Percentiles rank a stretch among this genome's conserved stretches.
Conservation (phyloP, 345 rosid species). For the Eucalyptus curtisii region DNA sequence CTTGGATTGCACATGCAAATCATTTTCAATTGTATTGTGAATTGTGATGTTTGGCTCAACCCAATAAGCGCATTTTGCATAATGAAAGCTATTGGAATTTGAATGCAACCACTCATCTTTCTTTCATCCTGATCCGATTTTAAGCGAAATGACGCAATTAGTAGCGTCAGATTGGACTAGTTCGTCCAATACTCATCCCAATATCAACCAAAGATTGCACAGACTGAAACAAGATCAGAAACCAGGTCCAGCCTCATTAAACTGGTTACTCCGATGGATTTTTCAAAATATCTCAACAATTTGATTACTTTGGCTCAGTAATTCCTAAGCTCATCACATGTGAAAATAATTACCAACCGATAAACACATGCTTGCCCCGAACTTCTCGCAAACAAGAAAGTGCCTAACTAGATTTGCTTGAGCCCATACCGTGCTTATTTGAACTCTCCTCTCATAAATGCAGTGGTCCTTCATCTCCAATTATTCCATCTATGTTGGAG, state of each 20-base stretch:
- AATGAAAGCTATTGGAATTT: neutral
- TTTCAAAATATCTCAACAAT: neutral
- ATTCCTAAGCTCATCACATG: neutral
- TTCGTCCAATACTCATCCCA: neutral
- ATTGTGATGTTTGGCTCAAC: neutral
- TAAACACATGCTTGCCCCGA: neutral
- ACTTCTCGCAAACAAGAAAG: neutral
- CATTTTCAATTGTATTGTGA: neutral
- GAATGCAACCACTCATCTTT: too few species aligned
- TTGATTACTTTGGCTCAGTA: neutral
- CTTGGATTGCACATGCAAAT: fast-evolving
- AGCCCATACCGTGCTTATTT: fast-evolving
- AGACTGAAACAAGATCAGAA: neutral
- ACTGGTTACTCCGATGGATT: fast-evolving
- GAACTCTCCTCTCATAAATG: neutral
- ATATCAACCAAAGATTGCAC: neutral
- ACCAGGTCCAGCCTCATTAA: neutral
- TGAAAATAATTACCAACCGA: neutral
- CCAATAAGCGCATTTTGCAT: neutral
- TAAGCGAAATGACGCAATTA: fast-evolving
- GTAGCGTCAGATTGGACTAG: fast-evolving
- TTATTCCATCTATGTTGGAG: neutral
- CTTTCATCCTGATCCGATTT: neutral
- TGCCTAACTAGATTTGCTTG: neutral
- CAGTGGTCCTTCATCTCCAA: neutral